Percentiles rank a stretch among this genome's conserved stretches.
Conservation (phyloP, 2,329 filamentous ascomycete species). For the Hypoxylon sp. region DNA sequence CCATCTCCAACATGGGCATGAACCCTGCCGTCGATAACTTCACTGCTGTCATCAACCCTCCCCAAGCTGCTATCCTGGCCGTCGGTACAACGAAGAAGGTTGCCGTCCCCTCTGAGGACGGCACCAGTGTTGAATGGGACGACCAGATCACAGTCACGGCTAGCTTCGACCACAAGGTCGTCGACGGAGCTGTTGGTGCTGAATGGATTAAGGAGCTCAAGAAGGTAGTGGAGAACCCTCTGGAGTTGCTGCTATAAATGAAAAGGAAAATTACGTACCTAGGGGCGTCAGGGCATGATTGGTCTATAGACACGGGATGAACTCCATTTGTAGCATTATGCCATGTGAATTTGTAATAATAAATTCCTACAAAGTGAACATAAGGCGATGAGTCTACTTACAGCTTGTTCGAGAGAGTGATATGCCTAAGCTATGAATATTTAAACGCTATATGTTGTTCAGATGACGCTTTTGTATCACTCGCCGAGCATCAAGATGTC, state of each 20-base stretch:
- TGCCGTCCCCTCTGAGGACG: constrained; percentile 88
- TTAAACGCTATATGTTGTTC: not conserved
- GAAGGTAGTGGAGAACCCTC: constrained; percentile 96
- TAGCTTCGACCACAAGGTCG: constrained; percentile 99
- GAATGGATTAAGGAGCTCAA: constrained; percentile 98
- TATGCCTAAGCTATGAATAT: constrained; percentile 7
- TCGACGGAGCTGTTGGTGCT: constrained; percentile 94
- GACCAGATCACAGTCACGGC: constrained; percentile 96
- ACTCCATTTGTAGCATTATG: constrained; percentile 52
- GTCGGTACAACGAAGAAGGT: constrained; percentile 97
- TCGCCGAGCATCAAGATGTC: constrained; percentile 4
- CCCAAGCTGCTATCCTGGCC: constrained; percentile 94
- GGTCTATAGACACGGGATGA: constrained; percentile 52
- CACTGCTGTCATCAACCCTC: constrained; percentile 98
- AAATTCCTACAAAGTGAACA: constrained; percentile 38
- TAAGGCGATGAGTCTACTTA: constrained; percentile 5
- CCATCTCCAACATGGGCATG: constrained; percentile 99
- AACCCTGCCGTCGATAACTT: constrained; percentile 96
- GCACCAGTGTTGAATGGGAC: constrained; percentile 87
- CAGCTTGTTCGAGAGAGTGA: constrained; percentile 2
- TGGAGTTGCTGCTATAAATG: constrained; percentile 88
- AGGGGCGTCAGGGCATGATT: constrained; percentile 52
- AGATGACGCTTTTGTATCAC: not conserved
- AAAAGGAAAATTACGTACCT: constrained; percentile 35
- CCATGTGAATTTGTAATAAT: constrained; percentile 51